Evolutionary conservation across 805 yeast genomes (phyloP).

Genomic region (Lipomyces chichibuensis): DNA sequence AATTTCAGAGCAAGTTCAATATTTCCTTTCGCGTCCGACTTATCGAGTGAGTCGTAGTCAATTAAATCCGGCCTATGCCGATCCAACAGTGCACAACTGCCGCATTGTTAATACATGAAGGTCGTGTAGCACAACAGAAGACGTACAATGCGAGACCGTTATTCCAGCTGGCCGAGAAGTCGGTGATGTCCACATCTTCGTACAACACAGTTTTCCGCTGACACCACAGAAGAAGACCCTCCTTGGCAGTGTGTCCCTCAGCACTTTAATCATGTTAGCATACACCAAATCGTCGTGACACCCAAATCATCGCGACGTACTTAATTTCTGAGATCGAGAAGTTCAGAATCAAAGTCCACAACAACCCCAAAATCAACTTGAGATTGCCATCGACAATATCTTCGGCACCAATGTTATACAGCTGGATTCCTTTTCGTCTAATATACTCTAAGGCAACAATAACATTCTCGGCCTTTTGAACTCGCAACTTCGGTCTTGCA

Average conservation of each 20-base stretch:
- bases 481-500: constrained; percentile 42
- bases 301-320: constrained; percentile 11
- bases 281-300: neutral
- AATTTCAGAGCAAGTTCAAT: constrained; percentile 47
- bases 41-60: constrained; percentile 43
- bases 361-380: constrained; percentile 84
- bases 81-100: constrained; percentile 49
- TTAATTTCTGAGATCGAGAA: constrained; percentile 48
- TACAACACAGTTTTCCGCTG: constrained; percentile 51
- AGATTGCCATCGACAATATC: constrained; percentile 94
- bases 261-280: constrained; percentile 33
- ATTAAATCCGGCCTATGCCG: constrained; percentile 50
- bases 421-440: constrained; percentile 44
- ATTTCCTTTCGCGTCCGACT: constrained; percentile 42
- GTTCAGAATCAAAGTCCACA: constrained; percentile 61
- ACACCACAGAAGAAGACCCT: constrained; percentile 57
- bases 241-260: constrained; percentile 49
- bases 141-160: constrained; percentile 51
- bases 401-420: constrained; percentile 59
- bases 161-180: constrained; percentile 62
- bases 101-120: neutral
- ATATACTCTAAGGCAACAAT: constrained; percentile 46
- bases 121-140: neutral
- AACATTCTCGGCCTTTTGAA: constrained; percentile 48
- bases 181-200: constrained; percentile 47